Conservation (phyloP, 1,284 basidiomycete genomes). For the Microbotryum lychnidis-dioicae region DNA sequence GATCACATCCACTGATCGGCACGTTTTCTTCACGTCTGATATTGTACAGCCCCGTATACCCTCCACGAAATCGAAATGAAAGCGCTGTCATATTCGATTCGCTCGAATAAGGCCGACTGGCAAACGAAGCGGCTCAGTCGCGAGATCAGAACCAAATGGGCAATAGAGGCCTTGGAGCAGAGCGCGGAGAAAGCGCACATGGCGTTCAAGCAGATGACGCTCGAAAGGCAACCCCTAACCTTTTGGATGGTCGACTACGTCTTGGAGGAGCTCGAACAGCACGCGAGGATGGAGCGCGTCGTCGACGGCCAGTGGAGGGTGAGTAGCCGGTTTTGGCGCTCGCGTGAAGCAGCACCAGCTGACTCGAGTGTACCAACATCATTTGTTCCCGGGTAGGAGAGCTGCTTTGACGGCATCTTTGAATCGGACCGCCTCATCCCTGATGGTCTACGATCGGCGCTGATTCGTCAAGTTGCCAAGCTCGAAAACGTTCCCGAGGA, state of each 20-base stretch:
- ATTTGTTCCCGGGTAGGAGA: background rate
- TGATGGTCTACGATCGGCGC: background rate
- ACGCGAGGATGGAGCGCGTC: background rate
- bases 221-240: background rate
- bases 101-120: conserved; percentile 16
- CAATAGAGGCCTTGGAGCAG: conserved; percentile 8
- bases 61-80: conserved; percentile 8
- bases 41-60: background rate
- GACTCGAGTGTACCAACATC: background rate
- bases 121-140: conserved; percentile 9
- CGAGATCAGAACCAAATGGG: conserved; percentile 19
- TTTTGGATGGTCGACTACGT: conserved; percentile 18
- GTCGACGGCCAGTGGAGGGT: conserved; percentile 3
- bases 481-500: conserved; percentile 44
- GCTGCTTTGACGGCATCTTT: conserved; percentile 12
- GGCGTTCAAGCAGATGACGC: background rate
- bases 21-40: too few relatives aligned
- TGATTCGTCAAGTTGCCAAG: conserved; percentile 23
- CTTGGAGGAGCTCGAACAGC: conserved; percentile 18
- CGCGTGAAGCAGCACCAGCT: background rate
- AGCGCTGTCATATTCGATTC: conserved; percentile 8
- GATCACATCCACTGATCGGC: too few relatives aligned
- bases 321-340: background rate
- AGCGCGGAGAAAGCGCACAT: background rate
- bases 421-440: conserved; percentile 17